Conservation (phyloP, 345 rosid genomes). For the Citrus mangshanensis region DNA sequence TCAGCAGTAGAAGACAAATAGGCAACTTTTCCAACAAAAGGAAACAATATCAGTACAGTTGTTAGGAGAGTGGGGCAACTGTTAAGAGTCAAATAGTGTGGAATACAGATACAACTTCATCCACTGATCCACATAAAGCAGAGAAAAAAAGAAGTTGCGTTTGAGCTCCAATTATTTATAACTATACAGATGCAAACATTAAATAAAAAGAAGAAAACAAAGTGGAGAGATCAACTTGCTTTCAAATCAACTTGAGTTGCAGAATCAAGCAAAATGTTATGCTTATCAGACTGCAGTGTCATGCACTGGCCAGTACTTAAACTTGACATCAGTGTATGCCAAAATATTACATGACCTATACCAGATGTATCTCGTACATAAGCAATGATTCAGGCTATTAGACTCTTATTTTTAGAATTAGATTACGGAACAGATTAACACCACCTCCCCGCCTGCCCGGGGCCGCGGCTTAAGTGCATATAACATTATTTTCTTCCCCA, state of each 20-base stretch:
- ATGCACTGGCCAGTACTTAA: background rate
- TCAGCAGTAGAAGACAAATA: constrained; percentile 1
- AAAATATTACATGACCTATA: background rate
- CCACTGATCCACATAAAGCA: background rate
- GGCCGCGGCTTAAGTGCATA: background rate
- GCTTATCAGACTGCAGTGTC: constrained; percentile 2
- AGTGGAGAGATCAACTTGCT: constrained; percentile 2
- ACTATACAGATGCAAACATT: background rate
- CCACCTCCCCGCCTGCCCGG: accelerated
- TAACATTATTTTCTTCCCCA: background rate
- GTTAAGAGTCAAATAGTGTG: background rate
- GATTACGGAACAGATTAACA: background rate
- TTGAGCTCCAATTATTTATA: background rate
- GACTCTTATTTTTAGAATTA: background rate
- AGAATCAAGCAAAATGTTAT: background rate
- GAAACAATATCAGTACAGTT: background rate
- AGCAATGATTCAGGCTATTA: background rate
- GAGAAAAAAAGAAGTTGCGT: background rate
- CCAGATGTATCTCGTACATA: background rate
- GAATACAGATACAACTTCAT: background rate
- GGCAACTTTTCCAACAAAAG: background rate
- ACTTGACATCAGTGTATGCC: background rate
- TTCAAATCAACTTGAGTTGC: background rate
- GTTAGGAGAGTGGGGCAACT: constrained; percentile 1
- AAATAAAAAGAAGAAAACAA: background rate